Conservation (phyloP, 2,329 filamentous ascomycete genomes). For the Colletotrichum coccodes region DNA sequence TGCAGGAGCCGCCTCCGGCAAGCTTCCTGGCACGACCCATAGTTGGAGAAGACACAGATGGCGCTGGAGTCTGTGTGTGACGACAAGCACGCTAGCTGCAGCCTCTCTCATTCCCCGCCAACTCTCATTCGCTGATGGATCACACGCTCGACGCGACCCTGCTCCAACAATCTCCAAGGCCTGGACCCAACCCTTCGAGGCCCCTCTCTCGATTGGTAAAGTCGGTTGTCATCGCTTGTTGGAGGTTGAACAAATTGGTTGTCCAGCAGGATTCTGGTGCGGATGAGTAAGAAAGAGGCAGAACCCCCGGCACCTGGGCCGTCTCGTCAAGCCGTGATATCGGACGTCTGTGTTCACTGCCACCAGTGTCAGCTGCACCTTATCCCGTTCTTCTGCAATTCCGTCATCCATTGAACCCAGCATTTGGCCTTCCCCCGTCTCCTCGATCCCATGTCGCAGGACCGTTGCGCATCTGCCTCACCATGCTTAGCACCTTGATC, state of each 20-base stretch:
- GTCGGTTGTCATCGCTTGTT: not conserved
- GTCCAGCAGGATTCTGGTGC: not conserved
- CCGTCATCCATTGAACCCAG: constrained; percentile 16
- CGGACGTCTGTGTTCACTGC: constrained; percentile 3
- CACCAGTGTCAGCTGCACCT: not conserved
- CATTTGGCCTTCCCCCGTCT: constrained; percentile 2
- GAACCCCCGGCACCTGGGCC: not conserved
- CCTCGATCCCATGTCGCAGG: constrained; percentile 18
- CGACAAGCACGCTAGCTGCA: constrained; percentile 16
- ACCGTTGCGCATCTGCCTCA: constrained; percentile 30
- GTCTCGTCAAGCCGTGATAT: constrained; percentile 3
- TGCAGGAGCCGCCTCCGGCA: constrained; percentile 16
- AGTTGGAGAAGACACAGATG: constrained; percentile 5
- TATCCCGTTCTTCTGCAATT: not conserved
- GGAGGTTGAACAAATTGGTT: too few species aligned
- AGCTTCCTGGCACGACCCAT: constrained; percentile 19
- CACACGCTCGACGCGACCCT: not conserved
- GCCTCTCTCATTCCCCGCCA: constrained; percentile 19
- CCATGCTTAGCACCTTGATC: constrained; percentile 8
- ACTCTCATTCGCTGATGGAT: constrained; percentile 12
- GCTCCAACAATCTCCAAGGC: constrained; percentile 15
- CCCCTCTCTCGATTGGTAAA: constrained; percentile 5
- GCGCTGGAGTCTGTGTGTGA: constrained; percentile 28
- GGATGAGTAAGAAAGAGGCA: not conserved
- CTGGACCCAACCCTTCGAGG: constrained; percentile 11